These are phyloP conservation scores for Whalleya microplaca DNA, from an alignment of 2,329 filamentous ascomycete species.

Conservation along the genomic window DNA sequence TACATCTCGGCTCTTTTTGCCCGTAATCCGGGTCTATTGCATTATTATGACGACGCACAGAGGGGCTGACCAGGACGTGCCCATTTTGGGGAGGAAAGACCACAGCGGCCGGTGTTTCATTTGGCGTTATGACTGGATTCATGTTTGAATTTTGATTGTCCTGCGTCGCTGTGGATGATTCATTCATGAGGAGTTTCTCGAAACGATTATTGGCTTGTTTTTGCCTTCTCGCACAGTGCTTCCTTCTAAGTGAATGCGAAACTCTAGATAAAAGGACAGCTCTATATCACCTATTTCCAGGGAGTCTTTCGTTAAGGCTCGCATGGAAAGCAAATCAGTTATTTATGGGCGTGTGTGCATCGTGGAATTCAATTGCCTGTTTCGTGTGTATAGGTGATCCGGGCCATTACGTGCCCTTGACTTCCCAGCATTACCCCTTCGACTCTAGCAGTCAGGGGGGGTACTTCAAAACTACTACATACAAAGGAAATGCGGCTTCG, in stretches of 20 bases:
- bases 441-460: not conserved
- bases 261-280: conserved; percentile 13
- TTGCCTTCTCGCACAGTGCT: conserved; percentile 1
- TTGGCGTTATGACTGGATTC: conserved; percentile 32
- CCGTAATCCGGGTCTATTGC: conserved; percentile 26
- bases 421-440: too few relatives aligned
- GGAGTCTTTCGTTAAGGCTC: not conserved
- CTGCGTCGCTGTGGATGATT: conserved; percentile 15
- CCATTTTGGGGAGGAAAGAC: conserved; percentile 25
- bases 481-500: not conserved
- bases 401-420: not conserved
- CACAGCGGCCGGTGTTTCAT: conserved; percentile 34
- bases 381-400: not conserved
- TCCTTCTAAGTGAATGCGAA: conserved; percentile 11
- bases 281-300: not conserved
- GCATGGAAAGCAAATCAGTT: not conserved
- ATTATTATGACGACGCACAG: conserved; percentile 30
- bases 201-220: conserved; percentile 3
- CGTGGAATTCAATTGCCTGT: not conserved
- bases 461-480: not conserved
- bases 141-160: conserved; percentile 15
- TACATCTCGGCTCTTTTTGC: conserved; percentile 27
- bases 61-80: conserved; percentile 14
- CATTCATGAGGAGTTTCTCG: conserved; percentile 8
- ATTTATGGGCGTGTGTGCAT: not conserved